Base-by-base conservation (phyloP, 139 green algal genomes). In the Chlamydomonas sp. region DNA sequence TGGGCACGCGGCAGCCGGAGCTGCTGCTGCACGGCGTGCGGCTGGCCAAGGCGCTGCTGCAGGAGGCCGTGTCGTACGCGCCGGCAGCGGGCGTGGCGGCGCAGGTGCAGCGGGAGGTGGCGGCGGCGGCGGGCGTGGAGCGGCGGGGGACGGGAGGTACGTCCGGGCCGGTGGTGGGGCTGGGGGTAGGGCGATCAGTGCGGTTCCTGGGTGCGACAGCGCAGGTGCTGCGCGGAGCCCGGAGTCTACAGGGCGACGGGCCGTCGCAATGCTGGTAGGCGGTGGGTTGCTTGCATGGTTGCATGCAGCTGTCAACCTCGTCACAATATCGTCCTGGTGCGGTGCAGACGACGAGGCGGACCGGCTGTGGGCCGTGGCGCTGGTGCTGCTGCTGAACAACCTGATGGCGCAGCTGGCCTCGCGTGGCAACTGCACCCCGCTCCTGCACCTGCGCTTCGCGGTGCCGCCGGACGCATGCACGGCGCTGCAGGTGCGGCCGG, bases 1-100 rank as follows among this genome's bases (percentile, higher is more conserved):
- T 88, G 5, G 73, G 31, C 62, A 69, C 18, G 18, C 49, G 63
- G 2, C 62, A 88, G 74, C 83, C 83, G 60, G 83, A 82, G 63
- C 73, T 88, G 49, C 83, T 88, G 83, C 73, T 88, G 63, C 73
- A 88, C 75, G 83, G 83, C n/a, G 83, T 81, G 31, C 83, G 83
- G 16, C 74, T 88, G 58, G 20, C 59, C 20, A 68, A 67, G 61
- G 71, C 31, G 69, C 82, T 86, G 82, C 63, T 77, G 15, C 1
- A 1, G 1, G 74, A 82, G 63, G 73, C 63, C 14, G 31, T 77
- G 18, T 59, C 66, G 57, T 72, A 64, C 69, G 74, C 74, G 31
- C 73, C 74, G 2, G 20, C 20, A 0, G 74, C 62, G 18, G 76
- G 75, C 7, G 73, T 74, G 49, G 83, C 74, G 60, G 73, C 63